Evolutionary conservation across 2,329 filamentous ascomycete species (phyloP).

Genomic region (Exophiala sideris): DNA sequence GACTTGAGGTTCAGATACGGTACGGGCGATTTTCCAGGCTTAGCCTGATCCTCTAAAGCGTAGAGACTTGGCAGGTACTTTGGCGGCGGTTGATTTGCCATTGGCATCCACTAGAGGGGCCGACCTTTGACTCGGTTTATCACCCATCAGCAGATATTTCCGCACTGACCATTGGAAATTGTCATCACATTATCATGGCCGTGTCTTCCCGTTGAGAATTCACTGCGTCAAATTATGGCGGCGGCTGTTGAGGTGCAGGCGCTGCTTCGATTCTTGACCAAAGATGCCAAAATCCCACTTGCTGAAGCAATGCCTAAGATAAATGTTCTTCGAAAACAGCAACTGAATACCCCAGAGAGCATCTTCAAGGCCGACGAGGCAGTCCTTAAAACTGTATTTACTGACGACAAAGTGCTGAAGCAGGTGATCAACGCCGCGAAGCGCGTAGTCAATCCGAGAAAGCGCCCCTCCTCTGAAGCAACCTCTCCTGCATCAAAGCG

Average conservation of each 20-base stretch:
- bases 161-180: too few relatives aligned
- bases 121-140: too few relatives aligned
- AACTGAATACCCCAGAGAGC: conserved; percentile 41
- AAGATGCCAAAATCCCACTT: conserved; percentile 56
- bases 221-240: conserved; percentile 4
- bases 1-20: too few relatives aligned
- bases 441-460: conserved; percentile 50
- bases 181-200: neutral
- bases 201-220: neutral
- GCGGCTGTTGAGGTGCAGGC: conserved; percentile 39
- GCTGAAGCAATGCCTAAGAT: conserved; percentile 54
- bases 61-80: too few relatives aligned
- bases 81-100: too few relatives aligned
- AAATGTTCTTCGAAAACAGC: conserved; percentile 51
- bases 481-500: conserved; percentile 31
- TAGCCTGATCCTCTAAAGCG: too few relatives aligned
- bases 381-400: conserved; percentile 42
- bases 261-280: conserved; percentile 56
- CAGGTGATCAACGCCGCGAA: conserved; percentile 58
- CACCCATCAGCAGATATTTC: too few relatives aligned
- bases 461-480: conserved; percentile 42
- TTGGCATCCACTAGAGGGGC: too few relatives aligned
- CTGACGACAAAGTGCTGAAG: conserved; percentile 55
- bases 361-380: conserved; percentile 49
- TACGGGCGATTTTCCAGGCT: too few relatives aligned